Percentiles rank a stretch among this genome's conserved stretches.
Evolutionary conservation across 495 filamentous ascomycete species (phyloP).

Genomic region (Tuber magnatum): DNA sequence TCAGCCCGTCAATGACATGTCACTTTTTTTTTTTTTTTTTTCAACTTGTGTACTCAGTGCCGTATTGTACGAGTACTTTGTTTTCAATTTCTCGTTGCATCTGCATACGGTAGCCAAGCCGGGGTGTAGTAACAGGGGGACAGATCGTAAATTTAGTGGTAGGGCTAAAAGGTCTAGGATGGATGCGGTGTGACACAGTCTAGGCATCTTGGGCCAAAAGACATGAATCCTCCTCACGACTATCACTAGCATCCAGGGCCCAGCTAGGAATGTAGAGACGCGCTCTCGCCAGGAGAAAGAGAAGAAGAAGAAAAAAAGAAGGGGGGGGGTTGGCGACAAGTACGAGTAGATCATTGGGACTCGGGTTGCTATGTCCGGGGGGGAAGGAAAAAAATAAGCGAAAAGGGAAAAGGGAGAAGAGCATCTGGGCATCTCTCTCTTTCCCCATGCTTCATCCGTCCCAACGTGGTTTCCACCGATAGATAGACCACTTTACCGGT

Average conservation of each 20-base stretch:
- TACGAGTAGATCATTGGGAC: neutral
- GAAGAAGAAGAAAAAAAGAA: neutral
- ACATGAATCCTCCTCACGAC: neutral
- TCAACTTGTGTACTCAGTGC: neutral
- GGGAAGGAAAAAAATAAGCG: neutral
- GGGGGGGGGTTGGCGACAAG: neutral
- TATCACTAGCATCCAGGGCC: neutral
- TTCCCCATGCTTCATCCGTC: neutral
- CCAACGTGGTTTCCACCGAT: neutral
- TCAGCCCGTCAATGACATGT: neutral
- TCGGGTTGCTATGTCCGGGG: neutral
- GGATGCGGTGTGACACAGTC: neutral
- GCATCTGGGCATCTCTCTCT: too few species aligned
- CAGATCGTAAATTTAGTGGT: too few species aligned
- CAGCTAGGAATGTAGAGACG: slow-evolving; percentile 3
- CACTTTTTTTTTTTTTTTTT: neutral
- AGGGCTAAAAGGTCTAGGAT: neutral
- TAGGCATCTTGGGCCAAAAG: neutral
- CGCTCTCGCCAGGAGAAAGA: neutral
- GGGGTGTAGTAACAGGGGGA: neutral
- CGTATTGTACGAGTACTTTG: neutral
- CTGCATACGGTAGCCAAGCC: neutral
- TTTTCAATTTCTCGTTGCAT: neutral
- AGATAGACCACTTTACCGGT: too few species aligned
- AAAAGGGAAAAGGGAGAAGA: neutral